These are phyloP conservation scores for Cyclocybe aegerita DNA, from an alignment of 768 basidiomycete species.

Conservation along the genomic window DNA sequence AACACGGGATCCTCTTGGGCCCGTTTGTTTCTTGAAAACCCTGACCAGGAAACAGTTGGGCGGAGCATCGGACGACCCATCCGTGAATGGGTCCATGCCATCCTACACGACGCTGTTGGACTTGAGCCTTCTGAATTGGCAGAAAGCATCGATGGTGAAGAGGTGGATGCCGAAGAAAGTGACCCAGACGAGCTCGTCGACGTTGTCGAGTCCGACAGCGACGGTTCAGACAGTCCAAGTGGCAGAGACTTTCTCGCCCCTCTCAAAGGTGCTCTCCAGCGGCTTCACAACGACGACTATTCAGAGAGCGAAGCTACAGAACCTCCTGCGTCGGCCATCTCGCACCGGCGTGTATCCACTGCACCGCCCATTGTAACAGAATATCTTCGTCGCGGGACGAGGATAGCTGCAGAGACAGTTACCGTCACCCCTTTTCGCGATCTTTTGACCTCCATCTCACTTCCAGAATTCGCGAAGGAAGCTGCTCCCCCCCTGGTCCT, in stretches of 20 bases:
- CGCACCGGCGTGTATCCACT: constrained; percentile 25
- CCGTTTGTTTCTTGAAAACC: constrained; percentile 72
- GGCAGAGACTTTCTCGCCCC: constrained; percentile 61
- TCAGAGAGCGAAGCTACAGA: constrained; percentile 35
- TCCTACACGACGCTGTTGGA: constrained; percentile 68
- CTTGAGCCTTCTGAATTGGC: constrained; percentile 36
- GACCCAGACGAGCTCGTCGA: constrained; percentile 60
- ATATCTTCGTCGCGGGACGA: constrained; percentile 68
- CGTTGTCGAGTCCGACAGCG: constrained; percentile 62
- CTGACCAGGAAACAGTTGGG: constrained; percentile 68
- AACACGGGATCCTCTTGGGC: constrained; percentile 71
- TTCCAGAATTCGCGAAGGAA: constrained; percentile 29
- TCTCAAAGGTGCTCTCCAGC: constrained; percentile 63
- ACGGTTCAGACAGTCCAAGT: constrained; percentile 30
- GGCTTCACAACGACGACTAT: constrained; percentile 44
- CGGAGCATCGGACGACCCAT: constrained; percentile 63
- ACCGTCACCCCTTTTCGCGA: constrained; percentile 46
- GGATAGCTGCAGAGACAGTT: constrained; percentile 61
- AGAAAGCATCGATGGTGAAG: constrained; percentile 16
- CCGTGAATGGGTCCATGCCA: constrained; percentile 63
- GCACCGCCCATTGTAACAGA: constrained; percentile 41
- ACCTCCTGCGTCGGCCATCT: constrained; percentile 32
- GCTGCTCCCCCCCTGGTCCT: constrained; percentile 46
- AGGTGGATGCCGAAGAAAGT: constrained; percentile 13
- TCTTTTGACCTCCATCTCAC: constrained; percentile 43